Percentiles rank a stretch among this genome's conserved stretches.
Evolutionary conservation across 768 basidiomycete species (phyloP).

Genomic region (Rubroboletus pulcherrimus): DNA sequence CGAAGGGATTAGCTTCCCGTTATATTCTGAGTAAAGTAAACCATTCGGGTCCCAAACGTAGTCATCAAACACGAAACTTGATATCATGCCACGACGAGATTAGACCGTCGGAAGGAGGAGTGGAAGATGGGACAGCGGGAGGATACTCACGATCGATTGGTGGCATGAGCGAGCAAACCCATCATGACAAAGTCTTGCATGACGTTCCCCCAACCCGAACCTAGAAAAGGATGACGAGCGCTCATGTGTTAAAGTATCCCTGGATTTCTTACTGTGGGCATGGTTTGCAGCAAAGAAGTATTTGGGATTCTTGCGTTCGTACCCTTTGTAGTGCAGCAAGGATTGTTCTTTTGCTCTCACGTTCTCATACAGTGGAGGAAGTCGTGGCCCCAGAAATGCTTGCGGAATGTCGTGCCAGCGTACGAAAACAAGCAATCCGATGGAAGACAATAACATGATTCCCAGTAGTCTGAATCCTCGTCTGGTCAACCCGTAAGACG

Average conservation of each 20-base stretch:
- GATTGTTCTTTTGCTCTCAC: constrained; percentile 37
- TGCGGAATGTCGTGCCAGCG: constrained; percentile 3
- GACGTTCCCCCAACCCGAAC: constrained; percentile 39
- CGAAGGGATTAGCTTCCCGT: constrained; percentile 37
- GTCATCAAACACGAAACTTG: constrained; percentile 42
- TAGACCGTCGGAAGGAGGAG: background rate
- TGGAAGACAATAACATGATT: constrained; percentile 3
- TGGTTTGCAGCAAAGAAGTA: constrained; percentile 51
- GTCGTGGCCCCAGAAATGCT: background rate
- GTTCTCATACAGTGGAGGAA: constrained; percentile 42
- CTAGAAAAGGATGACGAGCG: constrained; percentile 15
- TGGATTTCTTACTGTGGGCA: constrained; percentile 31
- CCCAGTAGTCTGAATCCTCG: constrained; percentile 21
- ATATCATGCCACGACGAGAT: background rate
- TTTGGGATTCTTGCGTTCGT: constrained; percentile 34
- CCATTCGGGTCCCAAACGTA: constrained; percentile 39
- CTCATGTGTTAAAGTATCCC: background rate
- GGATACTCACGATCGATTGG: constrained; percentile 34
- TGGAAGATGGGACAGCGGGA: background rate
- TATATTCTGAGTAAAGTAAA: constrained; percentile 35
- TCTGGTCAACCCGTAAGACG: constrained; percentile 20
- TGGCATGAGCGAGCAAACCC: constrained; percentile 32
- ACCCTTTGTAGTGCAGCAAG: constrained; percentile 40
- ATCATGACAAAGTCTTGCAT: constrained; percentile 40
- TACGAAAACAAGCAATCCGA: constrained; percentile 14